Conservation (phyloP, 129 eudicot species). For the Heracleum sosnowskyi region DNA sequence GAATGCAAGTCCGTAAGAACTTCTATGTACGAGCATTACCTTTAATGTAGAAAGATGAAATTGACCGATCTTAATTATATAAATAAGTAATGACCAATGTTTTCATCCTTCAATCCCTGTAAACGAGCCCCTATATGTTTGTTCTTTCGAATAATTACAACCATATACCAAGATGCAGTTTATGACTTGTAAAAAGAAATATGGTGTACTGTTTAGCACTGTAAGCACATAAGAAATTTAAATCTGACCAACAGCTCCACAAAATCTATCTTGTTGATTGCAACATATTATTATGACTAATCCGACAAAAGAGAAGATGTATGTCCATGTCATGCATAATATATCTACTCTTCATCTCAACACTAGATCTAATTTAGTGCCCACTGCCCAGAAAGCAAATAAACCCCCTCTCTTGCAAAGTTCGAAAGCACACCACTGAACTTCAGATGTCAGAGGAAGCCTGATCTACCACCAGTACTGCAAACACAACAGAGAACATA, state of each 20-base stretch:
- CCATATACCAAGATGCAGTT: background rate
- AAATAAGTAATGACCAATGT: background rate
- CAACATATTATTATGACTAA: conserved; percentile 12
- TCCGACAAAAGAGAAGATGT: background rate
- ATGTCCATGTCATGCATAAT: background rate
- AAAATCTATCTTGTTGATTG: background rate
- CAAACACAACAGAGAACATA: background rate
- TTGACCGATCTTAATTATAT: background rate
- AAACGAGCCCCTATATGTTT: background rate
- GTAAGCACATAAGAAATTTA: background rate
- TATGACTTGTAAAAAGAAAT: background rate
- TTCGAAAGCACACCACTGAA: background rate
- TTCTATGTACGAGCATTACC: too few species aligned
- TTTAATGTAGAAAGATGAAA: background rate
- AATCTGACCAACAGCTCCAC: conserved; percentile 1
- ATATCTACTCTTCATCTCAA: conserved; percentile 2
- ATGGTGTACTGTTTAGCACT: background rate
- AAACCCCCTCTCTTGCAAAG: background rate
- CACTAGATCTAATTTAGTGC: background rate
- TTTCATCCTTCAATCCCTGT: background rate
- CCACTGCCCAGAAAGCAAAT: conserved; percentile 1
- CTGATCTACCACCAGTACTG: background rate
- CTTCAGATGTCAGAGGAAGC: background rate
- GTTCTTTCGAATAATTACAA: background rate
- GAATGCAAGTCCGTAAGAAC: too few species aligned